Evolutionary conservation across 305 asterid genomes (phyloP).

Genomic region (Plantago coronopus): DNA sequence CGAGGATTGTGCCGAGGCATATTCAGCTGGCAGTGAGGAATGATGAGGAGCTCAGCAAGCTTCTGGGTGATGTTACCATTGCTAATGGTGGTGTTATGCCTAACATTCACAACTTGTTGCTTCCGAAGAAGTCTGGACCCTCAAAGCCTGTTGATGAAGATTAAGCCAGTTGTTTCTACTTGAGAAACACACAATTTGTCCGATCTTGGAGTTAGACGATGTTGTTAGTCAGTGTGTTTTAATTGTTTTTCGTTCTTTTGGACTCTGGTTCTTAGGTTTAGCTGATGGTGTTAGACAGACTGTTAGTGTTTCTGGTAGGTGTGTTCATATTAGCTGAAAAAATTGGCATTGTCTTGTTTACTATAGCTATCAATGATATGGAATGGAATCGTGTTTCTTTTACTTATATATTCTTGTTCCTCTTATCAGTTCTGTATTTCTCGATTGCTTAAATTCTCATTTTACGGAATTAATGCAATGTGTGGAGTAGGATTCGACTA

Average conservation of each 20-base stretch:
- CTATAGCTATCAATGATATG: too few relatives aligned
- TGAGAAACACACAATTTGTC: neutral
- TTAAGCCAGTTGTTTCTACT: constrained; percentile 12
- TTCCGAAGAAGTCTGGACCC: constrained; percentile 39
- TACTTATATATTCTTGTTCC: too few relatives aligned
- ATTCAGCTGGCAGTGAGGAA: constrained; percentile 50
- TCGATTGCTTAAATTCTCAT: too few relatives aligned
- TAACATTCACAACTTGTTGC: constrained; percentile 45
- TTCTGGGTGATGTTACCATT: constrained; percentile 42
- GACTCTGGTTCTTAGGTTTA: neutral
- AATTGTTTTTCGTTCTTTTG: neutral
- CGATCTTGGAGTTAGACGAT: neutral
- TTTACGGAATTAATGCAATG: too few relatives aligned
- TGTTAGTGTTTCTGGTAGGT: neutral
- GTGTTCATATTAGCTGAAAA: constrained; percentile 20
- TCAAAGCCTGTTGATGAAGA: constrained; percentile 45
- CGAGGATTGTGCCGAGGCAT: constrained; percentile 47
- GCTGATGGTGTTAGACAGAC: neutral
- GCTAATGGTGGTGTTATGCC: constrained; percentile 55
- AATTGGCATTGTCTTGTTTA: too few relatives aligned
- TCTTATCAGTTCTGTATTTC: too few relatives aligned
- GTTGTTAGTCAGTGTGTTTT: neutral
- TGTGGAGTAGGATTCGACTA: too few relatives aligned
- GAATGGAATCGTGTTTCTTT: too few relatives aligned
- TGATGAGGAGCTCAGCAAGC: constrained; percentile 49